phyloP scores from a whole-genome alignment of 176 grass and related monocot species.

The Phragmites australis region DNA sequence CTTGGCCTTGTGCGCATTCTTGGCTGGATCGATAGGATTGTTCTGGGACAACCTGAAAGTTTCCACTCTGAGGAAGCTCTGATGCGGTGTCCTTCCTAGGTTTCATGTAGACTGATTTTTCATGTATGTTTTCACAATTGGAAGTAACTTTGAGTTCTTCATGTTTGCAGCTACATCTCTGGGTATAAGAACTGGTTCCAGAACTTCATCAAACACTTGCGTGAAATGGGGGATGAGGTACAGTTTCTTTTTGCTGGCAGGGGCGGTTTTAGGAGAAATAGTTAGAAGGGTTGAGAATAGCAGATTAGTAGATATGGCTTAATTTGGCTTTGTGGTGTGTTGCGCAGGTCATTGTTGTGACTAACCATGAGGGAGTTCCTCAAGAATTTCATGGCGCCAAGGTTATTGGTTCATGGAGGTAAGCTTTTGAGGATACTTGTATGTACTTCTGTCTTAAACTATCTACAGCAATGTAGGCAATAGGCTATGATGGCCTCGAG shows the following conservation, averaged over 20 bases:
- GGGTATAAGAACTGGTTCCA: conserved; percentile 77
- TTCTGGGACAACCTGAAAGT: not conserved
- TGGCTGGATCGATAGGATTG: conserved; percentile 7
- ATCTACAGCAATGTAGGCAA: not conserved
- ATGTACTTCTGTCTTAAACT: not conserved
- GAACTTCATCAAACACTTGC: conserved; percentile 79
- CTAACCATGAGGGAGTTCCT: conserved; percentile 87
- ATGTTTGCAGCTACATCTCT: conserved; percentile 56
- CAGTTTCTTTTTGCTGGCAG: not conserved
- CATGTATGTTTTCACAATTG: too few relatives aligned
- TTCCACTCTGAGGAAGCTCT: not conserved
- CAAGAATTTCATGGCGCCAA: conserved; percentile 88
- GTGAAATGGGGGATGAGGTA: conserved; percentile 65
- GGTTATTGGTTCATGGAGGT: conserved; percentile 98
- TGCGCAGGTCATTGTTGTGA: conserved; percentile 84
- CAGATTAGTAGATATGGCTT: not conserved
- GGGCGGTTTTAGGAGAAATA: not conserved
- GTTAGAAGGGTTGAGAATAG: not conserved
- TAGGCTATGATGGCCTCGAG: not conserved
- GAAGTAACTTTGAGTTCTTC: not conserved
- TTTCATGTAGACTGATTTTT: too few relatives aligned
- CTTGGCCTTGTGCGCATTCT: not conserved
- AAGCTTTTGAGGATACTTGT: not conserved
- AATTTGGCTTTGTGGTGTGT: not conserved
- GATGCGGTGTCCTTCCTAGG: not conserved